Evolutionary conservation across 2,329 filamentous ascomycete species (phyloP), one percentile per base, ranked within the genome.

Genomic region (Neonectria punicea): DNA sequence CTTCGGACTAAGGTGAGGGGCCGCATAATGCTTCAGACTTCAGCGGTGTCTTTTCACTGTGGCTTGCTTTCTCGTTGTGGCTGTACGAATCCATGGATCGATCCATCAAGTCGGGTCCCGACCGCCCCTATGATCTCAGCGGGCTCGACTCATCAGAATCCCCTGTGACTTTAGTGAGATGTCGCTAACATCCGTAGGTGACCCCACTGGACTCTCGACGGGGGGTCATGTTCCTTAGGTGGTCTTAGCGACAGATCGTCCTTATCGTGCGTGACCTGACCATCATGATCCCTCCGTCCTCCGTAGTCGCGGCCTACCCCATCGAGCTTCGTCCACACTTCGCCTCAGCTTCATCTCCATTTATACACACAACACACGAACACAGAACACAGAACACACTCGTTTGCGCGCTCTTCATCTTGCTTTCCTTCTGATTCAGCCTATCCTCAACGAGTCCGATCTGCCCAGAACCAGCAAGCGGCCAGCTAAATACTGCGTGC

Each of bases 191-290:
- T 14, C 49, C 11, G 28, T 43, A 43, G 39, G 39, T 43, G 20
- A 22, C 51, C 51, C 50, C 51, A 32, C 34, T 14, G 34, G 34
- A 36, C 13, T 36, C 13, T 36, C 34, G 34, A 36, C 34, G 34
- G 34, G 34, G 34, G 34, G 34, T 36, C 34, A 36, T 36, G 34
- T 36, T 36, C 25, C 25, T 25, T 2, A 6, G 25, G 25, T 25
- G 36, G 36, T 39, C 36, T 39, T n/a, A 39, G 36, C 36, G 36
- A 39, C 25, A 30, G 25, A 28, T 18, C 28, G 25, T 43, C n/a
- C 49, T 32, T 32, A 20, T 51, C 30, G 13, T 51, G 49, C 49
- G 49, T 51, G 49, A 51, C 49, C 49, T 22, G 49, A 36, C 49
- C 28, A 34, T 51, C 28, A 32, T 43, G 39, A 43, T 51, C n/a